These are phyloP conservation scores for Fusarium zealandicum DNA, from an alignment of 2,329 filamentous ascomycete species.

Conservation along the genomic window DNA sequence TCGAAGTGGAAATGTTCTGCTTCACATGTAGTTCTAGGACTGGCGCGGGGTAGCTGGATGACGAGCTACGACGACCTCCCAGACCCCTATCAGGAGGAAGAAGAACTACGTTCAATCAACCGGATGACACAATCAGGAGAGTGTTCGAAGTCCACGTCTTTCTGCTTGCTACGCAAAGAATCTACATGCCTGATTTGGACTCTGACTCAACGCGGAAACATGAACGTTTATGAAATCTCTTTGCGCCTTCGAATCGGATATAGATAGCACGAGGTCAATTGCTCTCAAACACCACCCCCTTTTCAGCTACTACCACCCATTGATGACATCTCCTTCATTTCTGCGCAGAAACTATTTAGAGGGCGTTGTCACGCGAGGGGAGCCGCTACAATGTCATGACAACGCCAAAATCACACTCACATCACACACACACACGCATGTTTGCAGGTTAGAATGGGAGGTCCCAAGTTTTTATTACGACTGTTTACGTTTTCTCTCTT, in stretches of 20 bases:
- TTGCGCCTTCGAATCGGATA: conserved; percentile 3
- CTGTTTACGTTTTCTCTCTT: conserved; percentile 8
- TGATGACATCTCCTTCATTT: conserved; percentile 24
- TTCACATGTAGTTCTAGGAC: conserved; percentile 23
- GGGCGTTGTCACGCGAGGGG: conserved; percentile 33
- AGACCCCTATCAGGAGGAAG: not conserved
- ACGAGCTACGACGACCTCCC: conserved; percentile 7
- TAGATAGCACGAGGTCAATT: conserved; percentile 14
- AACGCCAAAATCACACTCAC: conserved; percentile 3
- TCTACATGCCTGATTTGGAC: conserved; percentile 1
- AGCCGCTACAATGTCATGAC: conserved; percentile 18
- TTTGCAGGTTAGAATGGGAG: conserved; percentile 30
- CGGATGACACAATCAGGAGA: no score
- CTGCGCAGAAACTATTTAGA: conserved; percentile 39
- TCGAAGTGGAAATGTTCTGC: conserved; percentile 12
- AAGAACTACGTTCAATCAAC: no score
- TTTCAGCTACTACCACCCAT: conserved; percentile 8
- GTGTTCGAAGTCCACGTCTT: no score
- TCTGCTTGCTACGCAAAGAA: not conserved
- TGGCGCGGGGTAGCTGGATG: conserved; percentile 27
- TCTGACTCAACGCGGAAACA: not conserved
- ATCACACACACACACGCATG: not conserved
- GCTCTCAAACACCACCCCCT: not conserved
- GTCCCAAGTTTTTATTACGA: conserved; percentile 8
- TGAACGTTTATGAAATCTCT: not conserved